Evolutionary conservation across 2,329 filamentous ascomycete genomes (phyloP), one percentile per base, ranked within the genome.

Genomic region (Xylogone sp.): DNA sequence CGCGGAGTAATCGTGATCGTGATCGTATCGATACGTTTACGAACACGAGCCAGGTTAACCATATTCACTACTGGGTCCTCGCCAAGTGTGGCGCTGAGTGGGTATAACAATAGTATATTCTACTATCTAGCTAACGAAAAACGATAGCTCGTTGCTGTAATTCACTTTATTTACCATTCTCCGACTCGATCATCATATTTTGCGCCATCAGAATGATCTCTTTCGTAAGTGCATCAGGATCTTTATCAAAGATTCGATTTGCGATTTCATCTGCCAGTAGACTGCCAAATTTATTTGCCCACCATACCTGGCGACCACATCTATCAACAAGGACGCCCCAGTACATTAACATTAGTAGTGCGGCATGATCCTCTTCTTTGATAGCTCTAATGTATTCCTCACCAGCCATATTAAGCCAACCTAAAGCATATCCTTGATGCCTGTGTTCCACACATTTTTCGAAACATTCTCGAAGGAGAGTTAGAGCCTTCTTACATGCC

Each of bases 261-360:
- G 55, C 47, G 27, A 58, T 51, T 47, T 58, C 54, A 20, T 50
- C 48, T 13, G 55, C 54, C 29, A 58, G 27, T 9, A 53, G 43
- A 3, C 46, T 46, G n/a, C 56, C 56, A 34, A 54, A 56, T n/a
- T 50, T 21, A 20, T 44, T 45, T 16, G 56, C 54, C 56, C 56
- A 58, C 56, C 56, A 58, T 19, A 53, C 50, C 20, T 53, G 21
- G 16, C 52, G 48, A 5, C 54, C 47, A 12, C 52, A 43, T 47
- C 31, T 52, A 19, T 58, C 49, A 7, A 57, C 27, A 18, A 58
- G 21, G 4, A 58, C 54, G 13, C 54, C 57, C 57, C 57, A 59
- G 42, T 51, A 53, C 53, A 59, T 57, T 42, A 59, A 31, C 16
- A 57, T 50, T 13, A 58, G 42, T 21, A 59, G 48, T 6, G 57